Evolutionary conservation across 305 asterid genomes (phyloP), one percentile per base, ranked within the genome.

Genomic region (Fraxinus angustifolia): DNA sequence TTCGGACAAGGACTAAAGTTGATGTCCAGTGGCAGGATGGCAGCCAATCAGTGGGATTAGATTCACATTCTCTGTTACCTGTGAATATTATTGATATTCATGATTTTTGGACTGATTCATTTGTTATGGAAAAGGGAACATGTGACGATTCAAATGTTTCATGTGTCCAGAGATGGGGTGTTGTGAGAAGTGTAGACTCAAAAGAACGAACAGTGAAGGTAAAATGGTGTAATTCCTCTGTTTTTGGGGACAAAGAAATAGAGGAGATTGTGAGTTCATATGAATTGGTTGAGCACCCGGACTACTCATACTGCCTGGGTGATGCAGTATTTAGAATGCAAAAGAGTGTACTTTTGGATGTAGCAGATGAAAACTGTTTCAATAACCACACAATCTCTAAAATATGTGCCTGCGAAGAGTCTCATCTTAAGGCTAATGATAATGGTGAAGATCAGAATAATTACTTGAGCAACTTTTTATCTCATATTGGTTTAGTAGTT

Each of bases 1-100:
- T 84, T 5, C 90, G 87, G 90, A 92, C 91, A n/a, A 94, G 87
- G 88, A 90, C 91, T 33, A 93, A 85, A 82, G 89, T 94, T 33
- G 94, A 94, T 78, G 94, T 96, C 21, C 91, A 83, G 31, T 96
- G 99, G 99, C 99, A 93, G 86, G 98, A 96, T 60, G 98, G 99
- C 23, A 89, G 92, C 81, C 80, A 72, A 82, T 90, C 97, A 3
- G 7, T 65, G 26, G 93, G 89, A 31, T 82, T 92, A 75, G 95
- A 91, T 83, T 89, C 97, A 1, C 82, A 84, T 83, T 88, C 88
- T 79, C 87, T 96, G 14, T 84, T 80, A 40, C 92, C 97, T 0
- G 92, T 93, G 12, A 90, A 90, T 76, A 45, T 91, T 7, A 80
- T 92, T 0, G 99, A 94, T 6, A 88, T 92, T 21, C 98, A 96